A percentile compares a stretch with the other conserved stretches of the same genome.
These are phyloP conservation scores for Aspergillus haitiensis DNA, from an alignment of 495 filamentous ascomycete species.

Conservation along the genomic window DNA sequence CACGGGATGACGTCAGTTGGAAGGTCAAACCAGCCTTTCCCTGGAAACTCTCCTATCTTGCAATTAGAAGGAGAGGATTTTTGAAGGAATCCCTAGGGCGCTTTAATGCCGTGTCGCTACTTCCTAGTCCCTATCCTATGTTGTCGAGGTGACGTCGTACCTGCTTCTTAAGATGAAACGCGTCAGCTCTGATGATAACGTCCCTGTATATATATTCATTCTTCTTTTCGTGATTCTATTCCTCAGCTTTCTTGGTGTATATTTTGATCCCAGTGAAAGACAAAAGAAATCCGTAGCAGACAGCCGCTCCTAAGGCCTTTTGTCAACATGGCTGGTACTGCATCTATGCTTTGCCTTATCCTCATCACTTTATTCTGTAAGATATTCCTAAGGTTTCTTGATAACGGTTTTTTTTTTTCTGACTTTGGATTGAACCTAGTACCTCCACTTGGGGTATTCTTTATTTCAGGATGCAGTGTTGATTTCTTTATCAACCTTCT, in stretches of 20 bases:
- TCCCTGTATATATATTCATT: constrained; percentile 37
- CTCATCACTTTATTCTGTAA: constrained; percentile 61
- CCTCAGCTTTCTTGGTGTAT: constrained; percentile 36
- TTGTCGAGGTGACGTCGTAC: constrained; percentile 21
- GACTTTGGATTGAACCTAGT: constrained; percentile 37
- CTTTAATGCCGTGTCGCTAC: neutral
- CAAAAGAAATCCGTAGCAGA: constrained; percentile 13
- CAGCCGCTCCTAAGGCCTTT: neutral
- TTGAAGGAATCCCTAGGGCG: constrained; percentile 1
- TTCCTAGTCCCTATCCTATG: neutral
- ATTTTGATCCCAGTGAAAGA: constrained; percentile 23
- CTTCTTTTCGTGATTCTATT: constrained; percentile 32
- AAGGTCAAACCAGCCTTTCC: constrained; percentile 3
- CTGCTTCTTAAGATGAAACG: constrained; percentile 35
- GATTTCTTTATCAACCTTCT: constrained; percentile 66
- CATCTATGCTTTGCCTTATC: constrained; percentile 48
- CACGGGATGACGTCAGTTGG: constrained; percentile 24
- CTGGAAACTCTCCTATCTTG: neutral
- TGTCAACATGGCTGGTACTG: constrained; percentile 37
- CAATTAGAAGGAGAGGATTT: neutral
- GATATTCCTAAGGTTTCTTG: constrained; percentile 18
- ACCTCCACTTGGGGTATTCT: constrained; percentile 62
- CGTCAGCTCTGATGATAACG: constrained; percentile 30
- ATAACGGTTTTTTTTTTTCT: neutral
- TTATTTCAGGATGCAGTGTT: constrained; percentile 62